Evolutionary conservation across 2,329 filamentous ascomycete species (phyloP).

Genomic region (Claviceps arundinis): DNA sequence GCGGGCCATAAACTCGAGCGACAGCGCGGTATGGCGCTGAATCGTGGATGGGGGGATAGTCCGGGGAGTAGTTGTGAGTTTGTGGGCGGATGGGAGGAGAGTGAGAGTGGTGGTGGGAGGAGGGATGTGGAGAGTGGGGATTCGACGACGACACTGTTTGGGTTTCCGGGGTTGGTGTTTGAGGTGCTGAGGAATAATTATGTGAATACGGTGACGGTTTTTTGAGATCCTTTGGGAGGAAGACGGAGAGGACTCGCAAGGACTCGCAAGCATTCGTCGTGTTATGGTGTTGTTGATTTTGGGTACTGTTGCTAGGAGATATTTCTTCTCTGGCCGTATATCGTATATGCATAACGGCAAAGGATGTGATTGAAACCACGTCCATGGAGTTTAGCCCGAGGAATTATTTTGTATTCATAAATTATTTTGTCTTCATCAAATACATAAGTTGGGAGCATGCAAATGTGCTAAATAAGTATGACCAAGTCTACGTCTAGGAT

Average conservation of each 20-base stretch:
- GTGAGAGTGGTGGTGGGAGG: conserved; percentile 39
- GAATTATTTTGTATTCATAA: no score
- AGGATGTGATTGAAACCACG: no score
- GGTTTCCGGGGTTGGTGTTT: conserved; percentile 87
- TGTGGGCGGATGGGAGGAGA: conserved; percentile 76
- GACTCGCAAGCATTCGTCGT: no score
- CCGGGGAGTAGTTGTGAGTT: conserved; percentile 82
- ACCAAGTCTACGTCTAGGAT: no score
- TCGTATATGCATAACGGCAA: no score
- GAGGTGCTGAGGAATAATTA: conserved; percentile 89
- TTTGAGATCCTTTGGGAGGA: conserved; percentile 31
- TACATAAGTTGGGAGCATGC: no score
- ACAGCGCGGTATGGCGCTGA: conserved; percentile 72
- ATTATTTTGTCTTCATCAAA: no score
- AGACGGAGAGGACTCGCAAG: neutral
- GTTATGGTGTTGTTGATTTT: no score
- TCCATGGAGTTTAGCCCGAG: no score
- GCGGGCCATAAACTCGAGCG: conserved; percentile 36
- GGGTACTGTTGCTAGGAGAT: no score
- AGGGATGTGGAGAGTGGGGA: conserved; percentile 42
- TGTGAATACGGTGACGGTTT: conserved; percentile 81
- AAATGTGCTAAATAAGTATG: no score
- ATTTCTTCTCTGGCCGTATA: no score
- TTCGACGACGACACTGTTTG: conserved; percentile 71
- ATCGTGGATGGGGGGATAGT: conserved; percentile 82